Evolutionary conservation across 2,329 filamentous ascomycete genomes (phyloP).

Genomic region (Ophiostoma himal-ulmi): DNA sequence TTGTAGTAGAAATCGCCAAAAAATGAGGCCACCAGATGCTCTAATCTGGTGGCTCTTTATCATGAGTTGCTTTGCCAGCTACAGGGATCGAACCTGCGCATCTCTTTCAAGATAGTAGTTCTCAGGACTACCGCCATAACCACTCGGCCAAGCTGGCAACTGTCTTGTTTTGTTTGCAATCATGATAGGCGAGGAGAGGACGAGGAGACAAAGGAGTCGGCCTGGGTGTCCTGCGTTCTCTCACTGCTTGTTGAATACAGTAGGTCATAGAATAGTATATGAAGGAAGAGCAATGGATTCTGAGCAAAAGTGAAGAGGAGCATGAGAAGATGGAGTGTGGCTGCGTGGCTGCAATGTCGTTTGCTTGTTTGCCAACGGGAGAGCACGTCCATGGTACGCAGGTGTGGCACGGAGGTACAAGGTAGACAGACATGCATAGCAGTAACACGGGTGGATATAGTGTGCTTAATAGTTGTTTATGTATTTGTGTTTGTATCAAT

Average conservation of each 20-base stretch:
- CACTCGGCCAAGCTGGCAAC: constrained; percentile 28
- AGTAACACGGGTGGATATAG: not conserved
- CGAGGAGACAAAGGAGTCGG: constrained; percentile 6
- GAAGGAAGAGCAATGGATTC: not conserved
- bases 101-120: constrained; percentile 27
- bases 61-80: constrained; percentile 23
- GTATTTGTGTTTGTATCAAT: not conserved
- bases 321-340: not conserved
- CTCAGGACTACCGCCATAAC: constrained; percentile 28
- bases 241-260: constrained; percentile 15
- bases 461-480: not conserved
- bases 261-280: constrained; percentile 15
- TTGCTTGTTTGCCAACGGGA: not conserved
- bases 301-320: not conserved
- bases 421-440: not conserved
- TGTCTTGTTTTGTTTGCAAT: constrained; percentile 11
- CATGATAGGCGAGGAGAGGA: constrained; percentile 1
- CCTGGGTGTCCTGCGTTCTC: not conserved
- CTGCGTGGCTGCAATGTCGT: not conserved
- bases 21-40: not conserved
- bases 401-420: not conserved
- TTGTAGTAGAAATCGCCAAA: not conserved
- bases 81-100: constrained; percentile 28
- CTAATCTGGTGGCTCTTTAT: not conserved
- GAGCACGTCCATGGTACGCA: not conserved